Evolutionary conservation across 352 stramenopile genomes (phyloP).

Genomic region (Peronospora tabacina): DNA sequence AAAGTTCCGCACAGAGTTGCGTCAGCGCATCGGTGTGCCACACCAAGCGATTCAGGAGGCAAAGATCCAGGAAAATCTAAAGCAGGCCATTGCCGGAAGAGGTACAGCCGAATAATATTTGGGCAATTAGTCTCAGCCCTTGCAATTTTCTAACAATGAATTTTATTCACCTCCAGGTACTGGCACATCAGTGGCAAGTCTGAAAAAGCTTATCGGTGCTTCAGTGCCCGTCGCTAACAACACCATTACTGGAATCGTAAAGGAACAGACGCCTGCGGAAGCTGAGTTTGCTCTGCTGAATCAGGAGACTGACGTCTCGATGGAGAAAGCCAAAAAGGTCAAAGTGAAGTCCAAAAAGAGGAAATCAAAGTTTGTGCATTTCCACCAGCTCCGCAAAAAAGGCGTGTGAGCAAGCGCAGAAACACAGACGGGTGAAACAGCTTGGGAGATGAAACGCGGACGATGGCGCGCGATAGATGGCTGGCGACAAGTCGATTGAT

Average conservation of each 20-base stretch:
- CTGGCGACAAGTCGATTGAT: constrained; percentile 14
- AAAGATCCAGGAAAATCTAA: constrained; percentile 82
- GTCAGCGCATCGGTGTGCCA: constrained; percentile 71
- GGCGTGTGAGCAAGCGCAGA: constrained; percentile 48
- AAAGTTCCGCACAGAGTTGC: constrained; percentile 82
- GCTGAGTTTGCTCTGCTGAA: constrained; percentile 47
- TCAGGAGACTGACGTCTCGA: constrained; percentile 32
- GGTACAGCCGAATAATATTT: constrained; percentile 23
- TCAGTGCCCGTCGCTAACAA: constrained; percentile 38
- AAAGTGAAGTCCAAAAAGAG: constrained; percentile 49
- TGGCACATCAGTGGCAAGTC: constrained; percentile 47
- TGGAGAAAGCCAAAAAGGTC: constrained; percentile 53
- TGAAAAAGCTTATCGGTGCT: constrained; percentile 69
- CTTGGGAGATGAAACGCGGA: constrained; percentile 10
- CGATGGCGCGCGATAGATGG: constrained; percentile 12
- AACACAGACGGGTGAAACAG: constrained; percentile 1
- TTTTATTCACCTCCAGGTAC: constrained; percentile 19
- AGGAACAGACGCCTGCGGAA: constrained; percentile 27
- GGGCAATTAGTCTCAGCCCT: neutral
- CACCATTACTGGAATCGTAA: constrained; percentile 38
- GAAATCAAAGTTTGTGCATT: constrained; percentile 83
- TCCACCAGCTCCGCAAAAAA: constrained; percentile 84
- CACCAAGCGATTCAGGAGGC: constrained; percentile 61
- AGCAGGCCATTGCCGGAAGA: constrained; percentile 65
- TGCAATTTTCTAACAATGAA: constrained; percentile 3